Evolutionary conservation across 371 early-diverging fungal species (phyloP).

Genomic region (Circinella umbellata): DNA sequence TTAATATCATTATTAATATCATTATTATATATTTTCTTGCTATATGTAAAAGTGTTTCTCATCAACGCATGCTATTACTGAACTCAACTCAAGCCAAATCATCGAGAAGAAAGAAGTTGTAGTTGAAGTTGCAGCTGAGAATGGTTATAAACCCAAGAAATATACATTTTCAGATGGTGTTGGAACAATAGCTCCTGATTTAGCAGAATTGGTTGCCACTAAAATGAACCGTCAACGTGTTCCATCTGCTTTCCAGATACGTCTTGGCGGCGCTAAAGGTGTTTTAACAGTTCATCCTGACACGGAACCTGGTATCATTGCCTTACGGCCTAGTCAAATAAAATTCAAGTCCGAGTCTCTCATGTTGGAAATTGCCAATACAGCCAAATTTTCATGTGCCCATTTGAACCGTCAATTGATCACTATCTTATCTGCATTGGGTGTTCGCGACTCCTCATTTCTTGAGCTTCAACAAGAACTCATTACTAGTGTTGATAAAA

Average conservation of each 20-base stretch:
- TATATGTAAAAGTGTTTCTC: constrained; percentile 50
- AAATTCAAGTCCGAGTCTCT: constrained; percentile 60
- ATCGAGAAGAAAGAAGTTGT: not conserved
- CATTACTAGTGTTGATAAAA: constrained; percentile 34
- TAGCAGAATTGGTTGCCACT: constrained; percentile 50
- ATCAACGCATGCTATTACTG: constrained; percentile 47
- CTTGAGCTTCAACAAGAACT: constrained; percentile 45
- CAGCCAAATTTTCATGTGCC: constrained; percentile 47
- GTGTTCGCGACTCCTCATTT: constrained; percentile 53
- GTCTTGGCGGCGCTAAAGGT: constrained; percentile 79
- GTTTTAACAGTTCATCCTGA: constrained; percentile 45
- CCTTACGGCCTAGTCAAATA: constrained; percentile 63
- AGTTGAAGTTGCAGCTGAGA: constrained; percentile 40
- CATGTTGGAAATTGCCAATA: constrained; percentile 57
- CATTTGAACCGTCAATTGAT: constrained; percentile 70
- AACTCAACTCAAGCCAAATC: constrained; percentile 34
- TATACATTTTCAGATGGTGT: constrained; percentile 74
- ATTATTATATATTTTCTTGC: too few relatives aligned
- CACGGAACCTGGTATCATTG: constrained; percentile 31
- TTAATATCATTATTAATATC: too few relatives aligned
- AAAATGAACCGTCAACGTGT: constrained; percentile 40
- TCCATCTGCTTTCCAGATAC: constrained; percentile 78
- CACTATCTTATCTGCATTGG: constrained; percentile 60
- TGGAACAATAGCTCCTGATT: constrained; percentile 60
- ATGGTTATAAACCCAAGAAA: constrained; percentile 54